A percentile compares a stretch with the other conserved stretches of the same genome.
phyloP scores from a whole-genome alignment of 768 basidiomycete genomes.

The Amanita rimosa region DNA sequence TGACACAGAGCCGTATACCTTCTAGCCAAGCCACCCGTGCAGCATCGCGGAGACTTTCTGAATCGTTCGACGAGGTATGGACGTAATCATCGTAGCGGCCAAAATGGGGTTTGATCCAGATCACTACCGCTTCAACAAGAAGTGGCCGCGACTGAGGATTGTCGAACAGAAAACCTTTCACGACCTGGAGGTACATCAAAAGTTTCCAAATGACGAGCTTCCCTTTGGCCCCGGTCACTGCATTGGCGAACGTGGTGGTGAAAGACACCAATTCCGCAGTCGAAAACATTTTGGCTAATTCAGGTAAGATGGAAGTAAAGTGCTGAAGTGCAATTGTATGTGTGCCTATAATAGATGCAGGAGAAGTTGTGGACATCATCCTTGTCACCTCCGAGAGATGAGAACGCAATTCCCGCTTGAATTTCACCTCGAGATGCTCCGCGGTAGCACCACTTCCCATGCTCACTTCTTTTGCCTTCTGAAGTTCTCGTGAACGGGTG shows the following conservation, averaged over 20 bases:
- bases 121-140: slow-evolving; percentile 77
- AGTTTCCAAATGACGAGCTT: slow-evolving; percentile 91
- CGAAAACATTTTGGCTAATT: slow-evolving; percentile 70
- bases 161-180: slow-evolving; percentile 82
- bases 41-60: slow-evolving; percentile 54
- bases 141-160: slow-evolving; percentile 65
- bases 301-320: slow-evolving; percentile 86
- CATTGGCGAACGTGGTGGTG: slow-evolving; percentile 79
- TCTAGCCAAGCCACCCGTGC: slow-evolving; percentile 87
- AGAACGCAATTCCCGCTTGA: slow-evolving; percentile 71
- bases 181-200: slow-evolving; percentile 87
- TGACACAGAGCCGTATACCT: slow-evolving; percentile 79
- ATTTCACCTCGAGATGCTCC: slow-evolving; percentile 75
- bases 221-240: slow-evolving; percentile 66
- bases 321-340: slow-evolving; percentile 91
- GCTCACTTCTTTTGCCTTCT: slow-evolving; percentile 70
- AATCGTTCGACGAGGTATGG: slow-evolving; percentile 51
- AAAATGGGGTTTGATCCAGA: slow-evolving; percentile 94
- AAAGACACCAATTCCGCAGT: slow-evolving; percentile 80
- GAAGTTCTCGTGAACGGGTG: slow-evolving; percentile 78
- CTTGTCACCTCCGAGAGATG: slow-evolving; percentile 75
- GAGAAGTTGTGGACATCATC: slow-evolving; percentile 76
- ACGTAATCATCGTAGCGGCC: slow-evolving; percentile 82
- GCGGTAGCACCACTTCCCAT: slow-evolving; percentile 75
- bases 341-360: slow-evolving; percentile 87